These are phyloP conservation scores for Clathrospora elynae DNA, from an alignment of 2,329 filamentous ascomycete genomes.

Conservation along the genomic window DNA sequence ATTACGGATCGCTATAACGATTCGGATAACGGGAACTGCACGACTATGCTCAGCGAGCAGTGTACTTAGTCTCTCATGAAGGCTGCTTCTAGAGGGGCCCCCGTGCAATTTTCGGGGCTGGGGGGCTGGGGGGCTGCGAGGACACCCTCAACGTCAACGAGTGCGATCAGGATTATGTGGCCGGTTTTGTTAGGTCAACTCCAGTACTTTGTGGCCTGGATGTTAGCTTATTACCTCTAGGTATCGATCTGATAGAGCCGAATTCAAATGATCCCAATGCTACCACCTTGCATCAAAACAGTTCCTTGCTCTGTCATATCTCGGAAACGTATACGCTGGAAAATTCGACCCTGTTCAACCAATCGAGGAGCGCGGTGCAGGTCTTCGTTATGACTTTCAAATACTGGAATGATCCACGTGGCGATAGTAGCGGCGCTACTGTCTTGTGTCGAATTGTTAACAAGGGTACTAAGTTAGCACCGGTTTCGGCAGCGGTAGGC, in stretches of 20 bases:
- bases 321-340: not conserved
- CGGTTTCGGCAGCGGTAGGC: not conserved
- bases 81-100: conserved; percentile 1
- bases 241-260: not conserved
- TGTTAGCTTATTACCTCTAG: not conserved
- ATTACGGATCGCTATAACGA: not conserved
- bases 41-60: conserved; percentile 1
- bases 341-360: not conserved
- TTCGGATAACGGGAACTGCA: conserved; percentile 5
- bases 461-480: not conserved
- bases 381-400: conserved; percentile 2
- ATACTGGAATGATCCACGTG: not conserved
- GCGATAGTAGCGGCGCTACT: not conserved
- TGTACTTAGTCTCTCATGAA: conserved; percentile 1
- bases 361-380: not conserved
- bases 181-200: no score
- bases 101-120: not conserved
- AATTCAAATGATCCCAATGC: not conserved
- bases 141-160: not conserved
- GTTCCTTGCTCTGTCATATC: not conserved
- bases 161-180: no score
- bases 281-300: not conserved
- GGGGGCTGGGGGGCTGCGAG: conserved; percentile 1
- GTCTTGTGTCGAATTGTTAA: conserved; percentile 2
- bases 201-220: not conserved